Evolutionary conservation across 2,329 filamentous ascomycete species (phyloP), one percentile per base, ranked within the genome.

Genomic region (Parafenestella ontariensis): DNA sequence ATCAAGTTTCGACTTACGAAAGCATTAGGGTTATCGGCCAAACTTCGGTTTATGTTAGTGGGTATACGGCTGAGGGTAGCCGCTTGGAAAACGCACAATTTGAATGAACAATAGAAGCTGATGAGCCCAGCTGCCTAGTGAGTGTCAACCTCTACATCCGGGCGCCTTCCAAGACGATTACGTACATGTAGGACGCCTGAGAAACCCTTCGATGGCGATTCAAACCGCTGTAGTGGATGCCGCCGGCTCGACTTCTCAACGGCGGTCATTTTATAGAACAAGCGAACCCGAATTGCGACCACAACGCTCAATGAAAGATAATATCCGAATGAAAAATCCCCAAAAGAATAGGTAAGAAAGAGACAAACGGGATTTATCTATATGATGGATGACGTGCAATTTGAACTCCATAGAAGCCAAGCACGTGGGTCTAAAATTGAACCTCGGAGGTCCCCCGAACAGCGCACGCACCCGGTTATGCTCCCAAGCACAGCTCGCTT

Each of bases 201-300:
- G 52, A 85, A 64, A 36, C 82, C 82, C 54, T 83, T 83, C 1
- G 87, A 88, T 0, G 89, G 89, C 54, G 89, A 87, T 3, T 81
- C 69, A 18, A 91, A 76, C 34, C 87, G 81, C 74, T 92, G 89
- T 4, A 90, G 81, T 39, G 83, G 85, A 76, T 91, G 88, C 41
- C 68, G 72, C 45, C 69, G 66, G 49, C 73, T 65, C 46, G 76
- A 59, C 55, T 65, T 50, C 28, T 57, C 55, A 15, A 45, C 13
- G 20, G 42, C 24, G 40, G 11, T 49, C 56, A 58, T 58, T 34
- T 28, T 18, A 24, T 21, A 15, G 11, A n/a, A 21, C 5, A n/a
- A 9, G n/a, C n/a, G 20, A 40, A 24, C 7, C 20, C 36, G 11
- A 24, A 24, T 24, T 24, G 11, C 5, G 11, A 15, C 10, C 31